These are phyloP conservation scores for Lachnellula hyalina DNA, from an alignment of 2,329 filamentous ascomycete species.

Conservation along the genomic window DNA sequence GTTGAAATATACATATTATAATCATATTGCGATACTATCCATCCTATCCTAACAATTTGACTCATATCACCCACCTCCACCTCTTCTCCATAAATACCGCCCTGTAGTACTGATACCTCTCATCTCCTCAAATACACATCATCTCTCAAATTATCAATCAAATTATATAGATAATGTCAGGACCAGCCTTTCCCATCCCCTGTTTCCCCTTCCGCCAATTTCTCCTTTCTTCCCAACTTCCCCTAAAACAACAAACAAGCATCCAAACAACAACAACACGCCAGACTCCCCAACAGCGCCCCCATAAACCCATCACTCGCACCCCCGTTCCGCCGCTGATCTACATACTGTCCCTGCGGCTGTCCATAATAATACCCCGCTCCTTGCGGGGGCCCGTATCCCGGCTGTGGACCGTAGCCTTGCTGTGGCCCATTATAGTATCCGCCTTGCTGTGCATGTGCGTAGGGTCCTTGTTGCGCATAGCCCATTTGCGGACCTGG, in stretches of 20 bases:
- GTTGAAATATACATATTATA: too few relatives aligned
- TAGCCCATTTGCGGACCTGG: constrained; percentile 25
- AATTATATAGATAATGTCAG: not conserved
- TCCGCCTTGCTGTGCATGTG: constrained; percentile 7
- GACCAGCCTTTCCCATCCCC: not conserved
- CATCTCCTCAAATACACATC: too few relatives aligned
- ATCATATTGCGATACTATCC: too few relatives aligned
- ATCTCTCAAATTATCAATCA: not conserved
- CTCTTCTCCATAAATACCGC: too few relatives aligned
- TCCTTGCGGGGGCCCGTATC: too few relatives aligned
- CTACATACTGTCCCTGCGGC: constrained; percentile 37
- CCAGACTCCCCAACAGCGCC: constrained; percentile 39
- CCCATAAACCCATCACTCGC: constrained; percentile 34
- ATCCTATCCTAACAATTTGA: too few relatives aligned
- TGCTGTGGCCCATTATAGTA: constrained; percentile 10
- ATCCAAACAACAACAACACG: constrained; percentile 48
- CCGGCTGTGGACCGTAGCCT: not conserved
- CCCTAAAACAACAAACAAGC: constrained; percentile 38
- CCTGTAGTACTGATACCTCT: too few relatives aligned
- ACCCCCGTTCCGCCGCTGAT: constrained; percentile 30
- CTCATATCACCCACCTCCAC: too few relatives aligned
- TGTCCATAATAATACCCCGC: constrained; percentile 7
- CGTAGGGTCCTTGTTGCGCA: constrained; percentile 9
- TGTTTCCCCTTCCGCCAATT: not conserved
- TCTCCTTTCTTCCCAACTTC: not conserved